Conservation (phyloP, 257 asterid genomes). For the Solanum paucissectum region DNA sequence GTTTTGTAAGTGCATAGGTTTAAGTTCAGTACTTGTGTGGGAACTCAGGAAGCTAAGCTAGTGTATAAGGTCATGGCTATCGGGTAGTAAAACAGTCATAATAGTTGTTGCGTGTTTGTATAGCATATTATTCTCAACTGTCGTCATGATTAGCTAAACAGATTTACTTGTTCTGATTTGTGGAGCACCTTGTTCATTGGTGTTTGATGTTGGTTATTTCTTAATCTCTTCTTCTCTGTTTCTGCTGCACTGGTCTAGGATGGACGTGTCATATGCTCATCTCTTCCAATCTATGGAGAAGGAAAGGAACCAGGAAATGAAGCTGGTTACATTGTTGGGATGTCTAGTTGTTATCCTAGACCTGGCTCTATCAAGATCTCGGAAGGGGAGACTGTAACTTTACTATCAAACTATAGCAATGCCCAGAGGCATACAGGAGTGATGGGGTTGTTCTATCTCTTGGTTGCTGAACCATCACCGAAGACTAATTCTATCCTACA, state of each 20-base stretch:
- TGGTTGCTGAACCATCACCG: slow-evolving; percentile 40
- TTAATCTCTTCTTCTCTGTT: neutral
- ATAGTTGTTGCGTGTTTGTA: neutral
- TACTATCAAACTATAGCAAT: slow-evolving; percentile 63
- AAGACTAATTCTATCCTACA: slow-evolving; percentile 6
- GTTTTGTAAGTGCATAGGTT: neutral
- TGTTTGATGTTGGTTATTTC: neutral
- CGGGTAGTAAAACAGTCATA: neutral
- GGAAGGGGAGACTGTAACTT: slow-evolving; percentile 56
- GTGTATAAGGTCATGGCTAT: neutral
- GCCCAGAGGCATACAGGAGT: slow-evolving; percentile 61
- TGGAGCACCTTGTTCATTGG: neutral
- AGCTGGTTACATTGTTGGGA: slow-evolving; percentile 80
- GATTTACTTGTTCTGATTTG: neutral
- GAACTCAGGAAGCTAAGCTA: neutral
- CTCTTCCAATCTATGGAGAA: slow-evolving; percentile 58
- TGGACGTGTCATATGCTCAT: slow-evolving; percentile 66
- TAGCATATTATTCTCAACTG: neutral
- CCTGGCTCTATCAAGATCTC: slow-evolving; percentile 72
- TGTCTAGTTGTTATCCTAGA: slow-evolving; percentile 76
- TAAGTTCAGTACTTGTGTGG: neutral
- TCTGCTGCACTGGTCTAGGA: slow-evolving; percentile 29
- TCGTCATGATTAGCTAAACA: neutral
- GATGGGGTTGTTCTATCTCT: slow-evolving; percentile 82
- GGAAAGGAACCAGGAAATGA: slow-evolving; percentile 81